Evolutionary conservation across 306 rosid genomes (phyloP).

Genomic region (Ormosia emarginata): DNA sequence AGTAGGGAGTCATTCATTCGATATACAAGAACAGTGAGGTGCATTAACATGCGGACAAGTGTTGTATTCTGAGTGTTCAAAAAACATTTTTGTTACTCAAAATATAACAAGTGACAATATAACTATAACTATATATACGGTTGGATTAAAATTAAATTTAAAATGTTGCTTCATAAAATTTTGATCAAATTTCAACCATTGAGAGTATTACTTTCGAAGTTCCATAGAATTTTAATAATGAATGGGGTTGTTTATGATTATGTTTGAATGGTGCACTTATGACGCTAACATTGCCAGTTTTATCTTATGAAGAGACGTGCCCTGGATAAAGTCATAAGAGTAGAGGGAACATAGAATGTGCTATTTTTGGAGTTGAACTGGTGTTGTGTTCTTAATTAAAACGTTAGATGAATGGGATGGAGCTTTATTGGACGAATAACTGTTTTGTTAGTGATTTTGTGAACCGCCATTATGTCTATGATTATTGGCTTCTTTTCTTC

Average conservation of each 20-base stretch:
- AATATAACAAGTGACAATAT: too few species aligned
- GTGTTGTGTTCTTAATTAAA: not conserved
- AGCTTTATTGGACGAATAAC: not conserved
- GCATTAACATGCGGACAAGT: too few species aligned
- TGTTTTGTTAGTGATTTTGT: not conserved
- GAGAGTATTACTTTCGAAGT: not conserved
- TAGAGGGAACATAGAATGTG: not conserved
- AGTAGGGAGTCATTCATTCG: too few species aligned
- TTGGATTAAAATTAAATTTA: not conserved
- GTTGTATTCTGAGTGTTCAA: too few species aligned
- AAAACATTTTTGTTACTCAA: too few species aligned
- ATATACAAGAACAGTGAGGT: too few species aligned
- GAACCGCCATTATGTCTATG: not conserved
- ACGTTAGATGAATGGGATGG: constrained; percentile 1
- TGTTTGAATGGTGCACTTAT: not conserved
- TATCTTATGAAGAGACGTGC: not conserved
- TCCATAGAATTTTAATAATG: not conserved
- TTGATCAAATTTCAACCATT: not conserved
- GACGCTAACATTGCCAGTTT: not conserved
- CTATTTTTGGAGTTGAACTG: not conserved
- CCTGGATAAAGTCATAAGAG: not conserved
- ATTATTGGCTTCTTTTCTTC: not conserved
- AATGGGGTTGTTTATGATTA: not conserved
- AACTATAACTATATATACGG: not conserved
- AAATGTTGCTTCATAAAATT: not conserved